A percentile compares a stretch with the other conserved stretches of the same genome.
Conservation (phyloP, 495 filamentous ascomycete species). For the Neurospora sp. region DNA sequence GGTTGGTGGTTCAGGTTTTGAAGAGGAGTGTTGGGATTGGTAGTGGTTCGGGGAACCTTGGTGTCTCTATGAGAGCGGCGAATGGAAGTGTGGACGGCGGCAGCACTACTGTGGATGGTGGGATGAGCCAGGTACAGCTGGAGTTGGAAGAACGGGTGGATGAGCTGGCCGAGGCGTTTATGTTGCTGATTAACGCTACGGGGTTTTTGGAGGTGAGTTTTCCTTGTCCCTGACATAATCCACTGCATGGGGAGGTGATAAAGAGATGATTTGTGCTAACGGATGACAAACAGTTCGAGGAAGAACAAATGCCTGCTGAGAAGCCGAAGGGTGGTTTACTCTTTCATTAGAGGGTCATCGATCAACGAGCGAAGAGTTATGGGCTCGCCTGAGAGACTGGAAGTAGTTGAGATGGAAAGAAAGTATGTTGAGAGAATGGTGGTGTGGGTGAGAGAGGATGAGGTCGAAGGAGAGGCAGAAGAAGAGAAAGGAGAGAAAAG, state of each 20-base stretch:
- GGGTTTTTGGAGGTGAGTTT: constrained; percentile 48
- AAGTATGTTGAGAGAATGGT: neutral
- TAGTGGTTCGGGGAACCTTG: neutral
- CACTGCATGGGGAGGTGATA: neutral
- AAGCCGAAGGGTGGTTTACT: constrained; percentile 5
- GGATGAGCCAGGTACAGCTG: constrained; percentile 16
- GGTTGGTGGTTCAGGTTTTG: constrained; percentile 76
- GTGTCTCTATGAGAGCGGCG: neutral
- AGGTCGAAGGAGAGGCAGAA: constrained; percentile 5
- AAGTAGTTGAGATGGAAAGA: neutral
- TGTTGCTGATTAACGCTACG: constrained; percentile 48
- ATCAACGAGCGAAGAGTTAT: neutral
- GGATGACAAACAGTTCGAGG: constrained; percentile 28
- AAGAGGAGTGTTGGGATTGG: constrained; percentile 83
- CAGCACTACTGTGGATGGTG: neutral
- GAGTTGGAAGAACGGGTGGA: constrained; percentile 37
- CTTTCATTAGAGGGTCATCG: neutral
- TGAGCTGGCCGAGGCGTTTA: constrained; percentile 47
- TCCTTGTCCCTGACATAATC: neutral
- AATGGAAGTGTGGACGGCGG: neutral
- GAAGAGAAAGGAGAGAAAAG: neutral
- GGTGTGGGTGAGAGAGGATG: neutral
- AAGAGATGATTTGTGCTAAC: constrained; percentile 9
- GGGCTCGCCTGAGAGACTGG: neutral
- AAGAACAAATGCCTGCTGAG: constrained; percentile 22